A percentile compares a stretch with the other conserved stretches of the same genome.
Conservation (phyloP, 2,329 filamentous ascomycete genomes). For the Hypoxylon sp. region DNA sequence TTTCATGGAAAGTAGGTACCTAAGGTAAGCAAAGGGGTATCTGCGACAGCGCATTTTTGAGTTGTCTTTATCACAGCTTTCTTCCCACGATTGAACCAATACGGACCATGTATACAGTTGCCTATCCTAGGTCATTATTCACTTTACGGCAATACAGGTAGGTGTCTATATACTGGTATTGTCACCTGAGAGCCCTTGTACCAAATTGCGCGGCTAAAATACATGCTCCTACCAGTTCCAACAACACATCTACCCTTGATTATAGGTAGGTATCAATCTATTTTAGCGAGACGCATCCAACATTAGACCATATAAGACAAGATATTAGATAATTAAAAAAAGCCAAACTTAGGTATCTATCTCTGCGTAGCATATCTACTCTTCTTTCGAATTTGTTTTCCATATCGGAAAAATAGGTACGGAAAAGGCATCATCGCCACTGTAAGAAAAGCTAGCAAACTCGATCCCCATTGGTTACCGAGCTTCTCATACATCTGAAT, state of each 20-base stretch:
- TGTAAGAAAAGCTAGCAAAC: conserved; percentile 72
- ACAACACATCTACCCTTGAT: not conserved
- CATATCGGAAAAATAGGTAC: conserved; percentile 73
- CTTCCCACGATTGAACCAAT: not conserved
- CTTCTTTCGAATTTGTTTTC: conserved; percentile 68
- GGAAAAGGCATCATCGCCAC: conserved; percentile 75
- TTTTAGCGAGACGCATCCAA: not conserved
- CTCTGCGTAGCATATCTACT: conserved; percentile 61
- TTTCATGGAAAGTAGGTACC: no score
- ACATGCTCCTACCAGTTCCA: not conserved
- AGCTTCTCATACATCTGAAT: conserved; percentile 79
- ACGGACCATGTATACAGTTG: not conserved
- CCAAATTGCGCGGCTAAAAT: not conserved
- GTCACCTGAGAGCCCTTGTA: not conserved
- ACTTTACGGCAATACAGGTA: not conserved
- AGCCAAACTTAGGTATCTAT: not conserved
- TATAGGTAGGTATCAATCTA: conserved; percentile 6
- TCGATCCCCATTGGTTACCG: conserved; percentile 79
- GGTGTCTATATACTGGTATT: not conserved
- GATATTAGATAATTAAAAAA: not conserved
- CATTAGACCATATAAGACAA: not conserved
- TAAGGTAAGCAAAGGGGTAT: no score
- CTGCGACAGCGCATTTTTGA: no score
- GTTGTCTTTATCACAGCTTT: no score
- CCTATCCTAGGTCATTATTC: not conserved